Evolutionary conservation across 176 grass and related monocot genomes (phyloP), one percentile per base, ranked within the genome.

Genomic region (Saccharum officinarum): DNA sequence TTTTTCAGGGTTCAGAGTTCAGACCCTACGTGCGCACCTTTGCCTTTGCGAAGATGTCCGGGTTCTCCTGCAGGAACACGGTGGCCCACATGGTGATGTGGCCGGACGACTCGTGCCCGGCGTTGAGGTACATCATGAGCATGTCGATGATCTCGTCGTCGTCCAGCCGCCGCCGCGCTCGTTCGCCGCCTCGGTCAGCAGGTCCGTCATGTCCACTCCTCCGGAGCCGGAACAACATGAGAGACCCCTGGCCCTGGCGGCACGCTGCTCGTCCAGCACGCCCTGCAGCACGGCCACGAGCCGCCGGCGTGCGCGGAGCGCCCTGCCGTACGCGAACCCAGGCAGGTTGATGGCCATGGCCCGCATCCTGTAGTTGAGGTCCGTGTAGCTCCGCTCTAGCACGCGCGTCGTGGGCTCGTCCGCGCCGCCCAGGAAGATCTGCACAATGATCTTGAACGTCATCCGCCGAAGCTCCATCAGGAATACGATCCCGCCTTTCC

Each of bases 71-170:
- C 16, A 98, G 71, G 77, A 98, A 85, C 3, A 98, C 89, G 72
- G 95, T 88, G 38, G 92, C 92, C 95, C 95, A 98, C 95, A 98
- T 98, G 85, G 95, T 98, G 80, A 98, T 95, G 73, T 98, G 95
- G 3, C 92, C 95, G 1, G 95, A 98, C 12, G 95, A 98, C 86
- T 98, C 95, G 75, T 98, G 95, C 0, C 95, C 92, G 20, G 92
- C 95, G 74, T 98, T 97, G 17, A 98, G 91, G 82, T 98, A 98
- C 95, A 98, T 95, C 77, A 95, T 73, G 59, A 98, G 82, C 55
- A 95, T 40, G 79, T 98, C 95, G 39, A 98, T 88, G 74, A 98
- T 93, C 85, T 95, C 92, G 65, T 98, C 92, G 30, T 93, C 89
- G 0, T 57, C 70, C 65, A 98, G 90, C 39, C 52, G 85, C 70